A percentile compares a stretch with the other conserved stretches of the same genome.
Evolutionary conservation across 2,329 filamentous ascomycete genomes (phyloP).

Genomic region (Lachnellula suecica): DNA sequence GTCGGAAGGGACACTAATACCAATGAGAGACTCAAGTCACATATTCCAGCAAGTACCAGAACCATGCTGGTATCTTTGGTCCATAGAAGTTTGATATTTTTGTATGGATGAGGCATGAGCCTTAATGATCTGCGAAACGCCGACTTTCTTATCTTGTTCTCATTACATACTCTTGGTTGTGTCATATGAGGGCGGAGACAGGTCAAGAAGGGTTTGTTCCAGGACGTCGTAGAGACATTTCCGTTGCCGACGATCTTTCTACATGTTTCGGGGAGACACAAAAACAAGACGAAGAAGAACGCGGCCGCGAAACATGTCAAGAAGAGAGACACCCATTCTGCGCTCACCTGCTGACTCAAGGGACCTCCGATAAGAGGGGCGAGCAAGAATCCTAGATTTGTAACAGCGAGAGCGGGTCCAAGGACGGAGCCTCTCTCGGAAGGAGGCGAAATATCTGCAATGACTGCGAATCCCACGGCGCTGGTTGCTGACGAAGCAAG

Average conservation of each 20-base stretch:
- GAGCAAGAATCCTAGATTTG: slow-evolving; percentile 17
- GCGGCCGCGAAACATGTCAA: slow-evolving; percentile 33
- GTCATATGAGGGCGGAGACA: neutral
- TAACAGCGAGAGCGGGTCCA: slow-evolving; percentile 30
- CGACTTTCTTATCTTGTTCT: no score
- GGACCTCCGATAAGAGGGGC: slow-evolving; percentile 34
- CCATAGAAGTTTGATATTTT: no score
- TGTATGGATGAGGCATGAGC: no score
- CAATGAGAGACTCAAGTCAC: no score
- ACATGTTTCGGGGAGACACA: slow-evolving; percentile 42
- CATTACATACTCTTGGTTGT: slow-evolving; percentile 38
- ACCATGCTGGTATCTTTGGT: no score
- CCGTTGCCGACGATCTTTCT: slow-evolving; percentile 37
- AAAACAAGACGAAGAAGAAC: slow-evolving; percentile 34
- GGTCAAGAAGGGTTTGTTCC: neutral
- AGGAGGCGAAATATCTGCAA: slow-evolving; percentile 66
- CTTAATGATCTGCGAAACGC: no score
- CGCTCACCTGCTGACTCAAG: slow-evolving; percentile 30
- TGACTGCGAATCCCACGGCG: slow-evolving; percentile 60
- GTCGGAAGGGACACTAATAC: no score
- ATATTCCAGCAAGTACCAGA: no score
- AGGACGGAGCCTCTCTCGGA: slow-evolving; percentile 60
- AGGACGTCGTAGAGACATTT: neutral
- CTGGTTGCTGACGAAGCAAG: slow-evolving; percentile 57
- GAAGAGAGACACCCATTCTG: slow-evolving; percentile 38